These are phyloP conservation scores for Cutaneotrichosporon sp. DNA, from an alignment of 1,284 basidiomycete species.

Conservation along the genomic window DNA sequence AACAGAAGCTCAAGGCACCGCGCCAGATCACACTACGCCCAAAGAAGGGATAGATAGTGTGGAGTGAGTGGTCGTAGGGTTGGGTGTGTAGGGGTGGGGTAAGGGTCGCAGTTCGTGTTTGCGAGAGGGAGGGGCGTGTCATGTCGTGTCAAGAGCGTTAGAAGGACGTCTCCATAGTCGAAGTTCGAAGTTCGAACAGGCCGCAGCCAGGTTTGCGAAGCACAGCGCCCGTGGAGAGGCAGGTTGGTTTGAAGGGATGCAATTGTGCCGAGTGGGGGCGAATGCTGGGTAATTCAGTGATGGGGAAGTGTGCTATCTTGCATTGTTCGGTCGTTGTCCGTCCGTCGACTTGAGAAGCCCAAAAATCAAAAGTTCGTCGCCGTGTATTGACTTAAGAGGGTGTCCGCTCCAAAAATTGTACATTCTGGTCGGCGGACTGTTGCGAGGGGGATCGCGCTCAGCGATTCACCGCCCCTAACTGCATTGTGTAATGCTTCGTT, in stretches of 20 bases:
- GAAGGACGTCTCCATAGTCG: neutral
- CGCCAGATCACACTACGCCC: too few relatives aligned
- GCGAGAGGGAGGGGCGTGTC: slow-evolving; percentile 1
- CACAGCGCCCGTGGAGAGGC: neutral
- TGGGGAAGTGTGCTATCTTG: neutral
- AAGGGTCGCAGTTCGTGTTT: neutral
- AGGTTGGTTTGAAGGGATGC: neutral
- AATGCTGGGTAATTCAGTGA: neutral
- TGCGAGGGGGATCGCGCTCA: too few relatives aligned
- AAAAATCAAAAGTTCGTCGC: neutral
- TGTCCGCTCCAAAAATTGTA: too few relatives aligned
- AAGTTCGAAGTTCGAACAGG: neutral
- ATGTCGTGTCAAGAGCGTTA: slow-evolving; percentile 1
- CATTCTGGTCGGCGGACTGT: too few relatives aligned
- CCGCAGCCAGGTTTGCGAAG: neutral
- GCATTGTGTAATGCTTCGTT: too few relatives aligned
- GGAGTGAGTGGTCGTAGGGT: neutral
- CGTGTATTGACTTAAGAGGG: neutral
- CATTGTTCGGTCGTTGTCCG: neutral
- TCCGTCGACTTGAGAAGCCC: neutral
- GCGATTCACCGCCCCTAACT: too few relatives aligned
- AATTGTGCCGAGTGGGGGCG: neutral
- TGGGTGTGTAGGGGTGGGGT: neutral
- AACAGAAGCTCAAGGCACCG: too few relatives aligned
- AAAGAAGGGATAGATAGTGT: neutral